phyloP scores from a whole-genome alignment of 2,329 filamentous ascomycete species.

The Fusarium sp. region DNA sequence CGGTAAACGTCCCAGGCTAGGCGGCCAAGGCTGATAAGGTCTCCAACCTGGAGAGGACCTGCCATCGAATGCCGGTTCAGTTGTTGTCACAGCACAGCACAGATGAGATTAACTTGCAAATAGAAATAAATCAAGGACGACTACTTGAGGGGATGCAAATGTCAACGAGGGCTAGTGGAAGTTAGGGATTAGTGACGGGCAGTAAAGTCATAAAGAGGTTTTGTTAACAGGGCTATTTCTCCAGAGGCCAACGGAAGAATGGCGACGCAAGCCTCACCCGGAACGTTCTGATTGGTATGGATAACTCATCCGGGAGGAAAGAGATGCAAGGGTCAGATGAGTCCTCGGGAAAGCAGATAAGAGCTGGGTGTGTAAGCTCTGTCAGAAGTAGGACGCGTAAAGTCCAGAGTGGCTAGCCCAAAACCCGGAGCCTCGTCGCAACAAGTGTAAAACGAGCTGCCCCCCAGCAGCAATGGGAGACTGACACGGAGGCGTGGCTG shows the following conservation, averaged over 20 bases:
- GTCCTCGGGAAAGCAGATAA: slow-evolving; percentile 15
- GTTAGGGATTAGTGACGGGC: slow-evolving; percentile 3
- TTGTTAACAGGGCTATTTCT: slow-evolving; percentile 8
- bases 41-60: slow-evolving; percentile 49
- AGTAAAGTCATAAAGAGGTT: slow-evolving; percentile 28
- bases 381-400: slow-evolving; percentile 15
- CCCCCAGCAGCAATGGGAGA: slow-evolving; percentile 20
- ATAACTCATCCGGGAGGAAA: slow-evolving; percentile 7
- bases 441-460: slow-evolving; percentile 6
- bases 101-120: background rate
- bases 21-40: slow-evolving; percentile 51
- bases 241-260: slow-evolving; percentile 12
- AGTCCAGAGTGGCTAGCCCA: slow-evolving; percentile 27
- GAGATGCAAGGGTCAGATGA: slow-evolving; percentile 32
- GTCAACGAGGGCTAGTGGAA: slow-evolving; percentile 9
- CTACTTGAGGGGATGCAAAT: slow-evolving; percentile 8
- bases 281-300: slow-evolving; percentile 16
- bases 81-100: slow-evolving; percentile 5
- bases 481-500: slow-evolving; percentile 18
- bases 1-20: slow-evolving; percentile 53
- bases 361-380: slow-evolving; percentile 16
- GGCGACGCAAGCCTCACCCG: slow-evolving; percentile 1
- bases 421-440: slow-evolving; percentile 15
- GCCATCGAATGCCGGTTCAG: slow-evolving; percentile 39
- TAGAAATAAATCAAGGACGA: slow-evolving; percentile 1